phyloP scores from a whole-genome alignment of 2,329 filamentous ascomycete genomes.

The Pezicula carpinea region DNA sequence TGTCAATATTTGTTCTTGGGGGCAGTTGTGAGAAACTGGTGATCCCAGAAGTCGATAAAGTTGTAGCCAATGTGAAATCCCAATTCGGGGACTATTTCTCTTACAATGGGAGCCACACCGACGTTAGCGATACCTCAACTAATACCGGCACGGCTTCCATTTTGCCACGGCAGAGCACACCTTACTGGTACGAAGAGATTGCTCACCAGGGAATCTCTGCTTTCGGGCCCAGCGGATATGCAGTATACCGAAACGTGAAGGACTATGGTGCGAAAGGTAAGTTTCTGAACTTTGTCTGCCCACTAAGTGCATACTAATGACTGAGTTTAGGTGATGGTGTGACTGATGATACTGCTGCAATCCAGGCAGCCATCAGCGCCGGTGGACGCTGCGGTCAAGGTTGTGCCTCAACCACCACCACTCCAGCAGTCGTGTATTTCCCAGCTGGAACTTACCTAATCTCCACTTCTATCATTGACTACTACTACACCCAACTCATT shows the following conservation, averaged over 20 bases:
- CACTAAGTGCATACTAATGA: not conserved
- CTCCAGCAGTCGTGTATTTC: conserved; percentile 33
- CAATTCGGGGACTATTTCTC: not conserved
- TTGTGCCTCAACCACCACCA: conserved; percentile 40
- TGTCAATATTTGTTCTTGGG: not conserved
- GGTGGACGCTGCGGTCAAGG: conserved; percentile 17
- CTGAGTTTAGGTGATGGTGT: conserved; percentile 40
- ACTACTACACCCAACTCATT: conserved; percentile 23
- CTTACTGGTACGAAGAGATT: conserved; percentile 22
- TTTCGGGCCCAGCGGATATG: conserved; percentile 14
- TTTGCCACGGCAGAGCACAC: not conserved
- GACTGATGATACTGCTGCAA: conserved; percentile 80
- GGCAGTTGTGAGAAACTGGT: not conserved
- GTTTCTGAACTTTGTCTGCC: conserved; percentile 8
- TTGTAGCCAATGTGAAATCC: not conserved
- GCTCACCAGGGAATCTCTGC: conserved; percentile 17
- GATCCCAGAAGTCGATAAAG: conserved; percentile 2
- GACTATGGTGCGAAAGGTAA: conserved; percentile 12
- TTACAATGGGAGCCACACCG: not conserved
- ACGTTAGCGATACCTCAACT: not conserved
- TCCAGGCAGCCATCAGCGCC: conserved; percentile 53
- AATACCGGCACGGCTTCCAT: not conserved
- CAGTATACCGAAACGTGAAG: conserved; percentile 17
- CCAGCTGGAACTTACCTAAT: conserved; percentile 24
- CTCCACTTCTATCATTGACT: conserved; percentile 17